Percentiles rank a stretch among this genome's conserved stretches.
Conservation (phyloP, 257 asterid genomes). For the Mentha longifolia region DNA sequence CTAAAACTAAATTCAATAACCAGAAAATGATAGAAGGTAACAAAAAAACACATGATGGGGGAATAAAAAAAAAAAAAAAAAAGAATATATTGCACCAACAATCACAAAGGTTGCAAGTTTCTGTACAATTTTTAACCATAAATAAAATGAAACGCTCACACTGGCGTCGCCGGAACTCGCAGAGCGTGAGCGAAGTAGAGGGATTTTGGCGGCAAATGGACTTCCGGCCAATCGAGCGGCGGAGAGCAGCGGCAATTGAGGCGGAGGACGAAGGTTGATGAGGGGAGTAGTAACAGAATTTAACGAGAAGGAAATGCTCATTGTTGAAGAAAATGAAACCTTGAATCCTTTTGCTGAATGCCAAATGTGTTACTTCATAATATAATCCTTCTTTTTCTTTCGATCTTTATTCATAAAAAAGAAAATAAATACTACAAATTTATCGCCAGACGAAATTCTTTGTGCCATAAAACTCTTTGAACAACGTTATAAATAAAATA, state of each 20-base stretch:
- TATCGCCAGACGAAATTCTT: too few species aligned
- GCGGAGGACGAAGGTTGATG: slow-evolving; percentile 27
- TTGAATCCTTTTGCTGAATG: too few species aligned
- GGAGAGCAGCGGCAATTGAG: slow-evolving; percentile 21
- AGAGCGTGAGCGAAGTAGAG: slow-evolving; percentile 32
- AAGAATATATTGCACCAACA: background rate
- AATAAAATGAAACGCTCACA: slow-evolving; percentile 30
- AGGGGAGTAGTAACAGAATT: background rate
- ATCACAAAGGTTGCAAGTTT: background rate
- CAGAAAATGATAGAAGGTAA: background rate
- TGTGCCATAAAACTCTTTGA: too few species aligned
- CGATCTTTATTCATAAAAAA: too few species aligned
- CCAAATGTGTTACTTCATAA: too few species aligned
- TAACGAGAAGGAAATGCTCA: slow-evolving; percentile 36
- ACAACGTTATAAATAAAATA: too few species aligned
- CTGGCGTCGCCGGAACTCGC: slow-evolving; percentile 35
- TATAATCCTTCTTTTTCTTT: too few species aligned
- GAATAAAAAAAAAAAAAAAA: background rate
- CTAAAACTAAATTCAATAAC: slow-evolving; percentile 6
- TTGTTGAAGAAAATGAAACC: slow-evolving; percentile 17
- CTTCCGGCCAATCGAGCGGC: slow-evolving; percentile 30
- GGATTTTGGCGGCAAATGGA: slow-evolving; percentile 27
- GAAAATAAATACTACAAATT: too few species aligned
- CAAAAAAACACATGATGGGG: background rate
- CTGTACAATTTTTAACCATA: background rate